Evolutionary conservation across 23 red algal species (phyloP), one percentile per base, ranked within the genome.

Genomic region (Gracilaria caudata): DNA sequence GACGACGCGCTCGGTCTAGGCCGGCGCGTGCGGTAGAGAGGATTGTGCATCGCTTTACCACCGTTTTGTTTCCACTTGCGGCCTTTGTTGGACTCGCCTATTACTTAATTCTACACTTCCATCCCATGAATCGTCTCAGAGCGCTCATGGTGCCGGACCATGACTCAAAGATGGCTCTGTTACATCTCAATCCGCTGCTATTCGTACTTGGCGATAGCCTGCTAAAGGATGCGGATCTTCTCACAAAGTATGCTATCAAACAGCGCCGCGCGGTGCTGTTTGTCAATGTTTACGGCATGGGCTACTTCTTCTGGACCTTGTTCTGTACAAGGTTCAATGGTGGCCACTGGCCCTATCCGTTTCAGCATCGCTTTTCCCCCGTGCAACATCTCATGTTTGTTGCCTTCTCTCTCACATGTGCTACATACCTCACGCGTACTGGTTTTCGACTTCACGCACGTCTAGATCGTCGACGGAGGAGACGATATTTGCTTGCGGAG

Each of bases 91-190:
- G 92, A 21, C 56, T 78, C 24, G 78, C 75, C n/a, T 94, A 94
- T 41, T 94, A 94, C 46, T 28, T 80, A 12, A 77, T 94, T 38
- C 36, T 94, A 13, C 92, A 94, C 70, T 94, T 88, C 56, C 81
- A 86, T 51, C 92, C 92, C 20, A 53, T 86, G 38, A 94, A 84
- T 19, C 80, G 92, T 3, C 77, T 88, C 10, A 54, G 92, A 25
- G 92, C 92, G 7, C 51, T 65, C 19, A 3, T 86, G 26, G 79
- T 94, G 7, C 70, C 73, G 20, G 81, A 94, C 44, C 84, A 86
- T 1, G 92, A 94, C 83, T 77, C 64, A 3, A 83, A 94, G 20
- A 94, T 94, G 92, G 81, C 81, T 0, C 39, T 94, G 39, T 38
- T 94, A 24, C 92, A 94, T 55, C 81, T 85, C 46, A 81, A 80